Evolutionary conservation across 768 basidiomycete genomes (phyloP), one percentile per base, ranked within the genome.

Genomic region (Boletus sp.): DNA sequence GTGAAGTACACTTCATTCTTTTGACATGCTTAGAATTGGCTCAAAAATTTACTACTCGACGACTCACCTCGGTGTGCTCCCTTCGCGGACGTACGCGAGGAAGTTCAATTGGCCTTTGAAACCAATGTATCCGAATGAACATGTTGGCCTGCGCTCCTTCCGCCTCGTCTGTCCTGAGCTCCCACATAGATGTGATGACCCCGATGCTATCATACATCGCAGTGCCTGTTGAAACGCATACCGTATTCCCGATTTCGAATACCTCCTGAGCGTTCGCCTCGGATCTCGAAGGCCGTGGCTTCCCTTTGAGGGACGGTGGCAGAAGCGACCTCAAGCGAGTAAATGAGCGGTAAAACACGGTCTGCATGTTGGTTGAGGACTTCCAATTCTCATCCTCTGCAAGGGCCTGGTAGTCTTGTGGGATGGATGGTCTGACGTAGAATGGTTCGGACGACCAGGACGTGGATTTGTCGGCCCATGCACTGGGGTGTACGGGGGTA

Each of bases 1-100:
- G 82, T 81, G 47, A 86, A 87, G 61, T 88, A 90, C 7, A 91
- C 77, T 69, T 92, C 90, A 58, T 88, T 87, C 90, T 91, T 55
- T 52, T 6, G 15, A 47, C 15, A 8, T 42, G 23, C 45, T 57
- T 46, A 11, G 37, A 34, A 57, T 13, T 19, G 42, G 41, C 4
- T 41, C 27, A 42, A 45, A 13, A 49, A 21, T 5, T 21, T 33
- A 37, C 13, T 14, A 23, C 10, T 42, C n/a, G 15, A 51, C 14
- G 9, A 64, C 78, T 44, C 51, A 89, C 89, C 70, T 85, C 77
- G 42, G 72, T 62, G 65, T 85, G 79, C 17, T 82, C 79, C 40
- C 88, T 77, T 57, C 80, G 79, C 1, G 81, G 82, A 13, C 88
- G 76, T 49, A 83, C 71, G 25, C 71, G 70, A 7, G 88, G 79